Percentiles rank a stretch among this genome's conserved stretches.
These are phyloP conservation scores for Ophiostoma sp. DNA, from an alignment of 2,329 filamentous ascomycete species.

Conservation along the genomic window DNA sequence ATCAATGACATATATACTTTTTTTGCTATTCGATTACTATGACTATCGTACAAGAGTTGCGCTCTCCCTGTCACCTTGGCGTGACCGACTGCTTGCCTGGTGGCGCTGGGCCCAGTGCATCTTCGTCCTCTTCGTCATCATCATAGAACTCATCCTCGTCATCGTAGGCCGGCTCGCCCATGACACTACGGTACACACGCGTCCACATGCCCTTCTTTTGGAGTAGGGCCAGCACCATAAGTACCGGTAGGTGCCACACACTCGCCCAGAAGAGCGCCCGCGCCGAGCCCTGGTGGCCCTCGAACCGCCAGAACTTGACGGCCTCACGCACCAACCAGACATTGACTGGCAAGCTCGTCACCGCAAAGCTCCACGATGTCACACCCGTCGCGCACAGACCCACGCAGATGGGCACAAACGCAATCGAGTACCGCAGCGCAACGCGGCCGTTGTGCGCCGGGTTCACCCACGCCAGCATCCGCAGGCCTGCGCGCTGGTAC, in stretches of 20 bases:
- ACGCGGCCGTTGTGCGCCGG: conserved; percentile 80
- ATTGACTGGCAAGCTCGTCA: conserved; percentile 76
- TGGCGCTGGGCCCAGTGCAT: not conserved
- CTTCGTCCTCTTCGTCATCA: not conserved
- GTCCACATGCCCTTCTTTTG: conserved; percentile 93
- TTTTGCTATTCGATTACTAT: not conserved
- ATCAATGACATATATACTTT: not conserved
- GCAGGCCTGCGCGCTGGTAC: conserved; percentile 65
- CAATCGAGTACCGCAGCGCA: conserved; percentile 76
- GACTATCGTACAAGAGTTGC: conserved; percentile 5
- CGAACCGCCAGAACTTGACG: conserved; percentile 69
- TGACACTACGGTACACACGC: conserved; percentile 66
- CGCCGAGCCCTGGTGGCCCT: conserved; percentile 74
- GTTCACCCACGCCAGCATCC: conserved; percentile 81
- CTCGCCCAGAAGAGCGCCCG: conserved; percentile 92
- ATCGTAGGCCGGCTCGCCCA: conserved; percentile 52
- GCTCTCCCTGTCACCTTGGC: not conserved
- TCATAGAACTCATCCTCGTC: conserved; percentile 38
- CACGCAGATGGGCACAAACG: conserved; percentile 80
- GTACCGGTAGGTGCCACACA: conserved; percentile 87
- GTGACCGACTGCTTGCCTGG: not conserved
- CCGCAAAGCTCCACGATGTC: conserved; percentile 79
- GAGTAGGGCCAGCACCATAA: conserved; percentile 82
- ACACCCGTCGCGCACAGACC: conserved; percentile 72
- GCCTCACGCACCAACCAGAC: conserved; percentile 78